These are phyloP conservation scores for Tuber magnatum DNA, from an alignment of 495 filamentous ascomycete genomes.

Conservation along the genomic window DNA sequence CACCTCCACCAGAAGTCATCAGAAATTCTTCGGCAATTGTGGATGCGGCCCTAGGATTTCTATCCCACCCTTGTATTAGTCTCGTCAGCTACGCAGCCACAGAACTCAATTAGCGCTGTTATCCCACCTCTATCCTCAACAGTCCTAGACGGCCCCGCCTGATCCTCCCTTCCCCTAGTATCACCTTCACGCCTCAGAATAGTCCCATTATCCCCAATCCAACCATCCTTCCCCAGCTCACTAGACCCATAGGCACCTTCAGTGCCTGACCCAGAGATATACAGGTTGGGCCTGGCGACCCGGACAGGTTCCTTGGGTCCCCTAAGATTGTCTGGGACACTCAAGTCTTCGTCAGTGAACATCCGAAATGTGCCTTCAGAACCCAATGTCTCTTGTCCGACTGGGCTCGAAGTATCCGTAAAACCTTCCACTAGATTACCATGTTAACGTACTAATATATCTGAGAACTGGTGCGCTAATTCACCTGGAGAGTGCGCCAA, in stretches of 20 bases:
- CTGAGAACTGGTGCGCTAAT: background rate
- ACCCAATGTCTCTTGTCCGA: background rate
- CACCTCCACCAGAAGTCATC: background rate
- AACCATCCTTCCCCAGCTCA: background rate
- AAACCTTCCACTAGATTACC: background rate
- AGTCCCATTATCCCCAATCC: background rate
- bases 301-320: background rate
- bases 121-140: background rate
- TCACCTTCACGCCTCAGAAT: background rate
- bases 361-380: background rate
- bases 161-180: background rate
- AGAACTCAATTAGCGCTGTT: background rate
- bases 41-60: background rate
- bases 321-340: background rate
- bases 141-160: background rate
- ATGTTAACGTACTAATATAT: background rate
- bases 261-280: background rate
- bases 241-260: background rate
- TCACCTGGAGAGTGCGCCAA: background rate
- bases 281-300: background rate
- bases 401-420: background rate
- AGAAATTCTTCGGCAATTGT: background rate
- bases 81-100: background rate
- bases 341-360: background rate
- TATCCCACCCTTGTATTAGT: background rate